These are phyloP conservation scores for Pseudophaeomoniella oleicola DNA, from an alignment of 2,329 filamentous ascomycete genomes.

Conservation along the genomic window DNA sequence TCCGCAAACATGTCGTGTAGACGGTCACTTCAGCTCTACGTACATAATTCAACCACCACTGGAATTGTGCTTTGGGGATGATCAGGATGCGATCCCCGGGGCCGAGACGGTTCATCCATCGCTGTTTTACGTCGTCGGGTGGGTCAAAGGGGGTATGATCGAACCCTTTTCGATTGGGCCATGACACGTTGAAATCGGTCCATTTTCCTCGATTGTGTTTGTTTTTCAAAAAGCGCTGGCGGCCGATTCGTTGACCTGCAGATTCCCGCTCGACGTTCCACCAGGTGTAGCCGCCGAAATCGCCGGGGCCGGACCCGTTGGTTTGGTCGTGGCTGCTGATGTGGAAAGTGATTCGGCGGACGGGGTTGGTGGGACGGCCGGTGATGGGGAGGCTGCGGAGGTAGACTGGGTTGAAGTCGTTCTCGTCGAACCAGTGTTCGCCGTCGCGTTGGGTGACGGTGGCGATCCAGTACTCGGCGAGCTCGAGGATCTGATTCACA, in stretches of 20 bases:
- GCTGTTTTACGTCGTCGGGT: background rate
- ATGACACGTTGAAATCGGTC: slow-evolving; percentile 1
- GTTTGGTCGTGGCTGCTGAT: slow-evolving; percentile 2
- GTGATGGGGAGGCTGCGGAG: slow-evolving; percentile 2
- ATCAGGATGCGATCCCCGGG: slow-evolving; percentile 1
- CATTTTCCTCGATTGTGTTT: slow-evolving; percentile 1
- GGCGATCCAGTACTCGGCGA: slow-evolving; percentile 2
- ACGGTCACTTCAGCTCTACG: slow-evolving; percentile 1
- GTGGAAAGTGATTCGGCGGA: slow-evolving; percentile 1
- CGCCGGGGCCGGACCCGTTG: background rate
- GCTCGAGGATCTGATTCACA: slow-evolving; percentile 2
- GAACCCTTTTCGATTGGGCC: slow-evolving; percentile 1
- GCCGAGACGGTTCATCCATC: background rate
- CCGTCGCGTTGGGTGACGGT: slow-evolving; percentile 1
- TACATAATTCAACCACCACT: slow-evolving; percentile 1
- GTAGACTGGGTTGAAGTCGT: slow-evolving; percentile 1
- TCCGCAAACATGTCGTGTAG: slow-evolving; percentile 3
- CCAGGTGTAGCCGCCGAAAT: slow-evolving; percentile 2
- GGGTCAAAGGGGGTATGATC: background rate
- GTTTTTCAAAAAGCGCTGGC: background rate
- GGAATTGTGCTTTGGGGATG: slow-evolving; percentile 1
- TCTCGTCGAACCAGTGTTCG: slow-evolving; percentile 2
- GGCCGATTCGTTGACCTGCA: background rate
- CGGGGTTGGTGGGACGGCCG: background rate
- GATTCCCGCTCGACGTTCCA: background rate